Base-by-base conservation (phyloP, 2,329 filamentous ascomycete species). In the Penicillium sp. region DNA sequence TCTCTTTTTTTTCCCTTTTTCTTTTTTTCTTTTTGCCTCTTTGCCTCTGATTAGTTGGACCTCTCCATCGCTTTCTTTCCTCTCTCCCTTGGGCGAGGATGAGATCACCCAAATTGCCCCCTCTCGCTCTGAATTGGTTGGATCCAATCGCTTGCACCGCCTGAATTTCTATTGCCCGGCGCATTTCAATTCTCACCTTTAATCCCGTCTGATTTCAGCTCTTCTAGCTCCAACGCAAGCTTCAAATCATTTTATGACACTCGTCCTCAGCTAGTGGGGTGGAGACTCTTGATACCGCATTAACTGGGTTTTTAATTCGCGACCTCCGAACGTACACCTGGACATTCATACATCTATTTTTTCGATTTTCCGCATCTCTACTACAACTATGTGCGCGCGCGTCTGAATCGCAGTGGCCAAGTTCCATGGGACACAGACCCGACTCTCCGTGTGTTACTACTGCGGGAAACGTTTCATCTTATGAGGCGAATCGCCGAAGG, bases 401-500 rank as follows among this genome's bases (percentile, higher is more conserved):
- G 48, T 47, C 54, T 65, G 58, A 62, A 40, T 51, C 44, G 29
- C 47, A 40, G 43, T 34, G 49, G 32, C 48, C 52, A 56, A 55
- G 39, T 58, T 64, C 63, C 56, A 65, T 65, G 61, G 60, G 58
- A 64, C 56, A 64, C 56, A 60, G 55, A 57, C 60, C 55, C 48
- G 55, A 61, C 50, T 61, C 50, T 48, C 44, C 60, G 61, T 65
- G 61, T 65, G 57, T 64, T 53, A 65, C 60, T 59, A 43, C 49
- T 56, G 54, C 57, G 55, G 51, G 54, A 58, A 64, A 61, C 61
- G 61, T 64, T 63, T 63, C 61, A 63, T 62, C 59, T 57, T 54
- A 64, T 65, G 60, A 64, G 61, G 62, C 61, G 58, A 63, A 59
- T 65, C 61, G 61, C 61, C 56, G 39, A 58, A 60, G 58, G 57